Conservation (phyloP, 2,329 filamentous ascomycete genomes). For the Botrytis squamosa region DNA sequence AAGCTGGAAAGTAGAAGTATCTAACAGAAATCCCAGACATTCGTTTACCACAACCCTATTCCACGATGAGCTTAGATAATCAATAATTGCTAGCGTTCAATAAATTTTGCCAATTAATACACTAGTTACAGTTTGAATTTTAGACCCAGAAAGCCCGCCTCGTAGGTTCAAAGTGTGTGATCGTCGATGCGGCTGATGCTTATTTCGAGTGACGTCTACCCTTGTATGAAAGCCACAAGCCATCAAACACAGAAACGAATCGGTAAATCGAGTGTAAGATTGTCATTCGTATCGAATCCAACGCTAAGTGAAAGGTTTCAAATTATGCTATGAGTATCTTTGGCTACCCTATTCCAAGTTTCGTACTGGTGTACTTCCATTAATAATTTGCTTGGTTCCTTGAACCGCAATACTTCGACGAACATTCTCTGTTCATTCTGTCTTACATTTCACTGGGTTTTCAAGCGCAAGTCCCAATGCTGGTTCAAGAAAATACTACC, state of each 20-base stretch:
- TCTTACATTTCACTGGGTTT: not conserved
- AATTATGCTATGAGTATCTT: not conserved
- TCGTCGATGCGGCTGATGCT: not conserved
- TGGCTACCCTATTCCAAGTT: not conserved
- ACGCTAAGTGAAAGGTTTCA: not conserved
- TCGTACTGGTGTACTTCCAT: not conserved
- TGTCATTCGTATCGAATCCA: not conserved
- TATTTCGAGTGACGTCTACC: not conserved
- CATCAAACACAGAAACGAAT: not conserved
- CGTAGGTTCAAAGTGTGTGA: too few species aligned
- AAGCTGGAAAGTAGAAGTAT: too few species aligned
- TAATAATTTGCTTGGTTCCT: not conserved
- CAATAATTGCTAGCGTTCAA: not conserved
- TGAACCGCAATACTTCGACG: not conserved
- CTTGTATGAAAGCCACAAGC: not conserved
- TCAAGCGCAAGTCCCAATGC: not conserved
- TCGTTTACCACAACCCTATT: not conserved
- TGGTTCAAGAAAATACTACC: not conserved
- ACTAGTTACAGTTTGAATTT: not conserved
- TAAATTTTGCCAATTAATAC: not conserved
- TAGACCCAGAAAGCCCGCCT: not conserved
- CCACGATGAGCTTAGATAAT: not conserved
- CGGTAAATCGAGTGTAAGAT: not conserved
- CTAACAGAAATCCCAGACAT: not conserved
- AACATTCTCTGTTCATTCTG: not conserved